phyloP scores from a whole-genome alignment of 1,284 basidiomycete species.

The Malassezia brasiliensis region DNA sequence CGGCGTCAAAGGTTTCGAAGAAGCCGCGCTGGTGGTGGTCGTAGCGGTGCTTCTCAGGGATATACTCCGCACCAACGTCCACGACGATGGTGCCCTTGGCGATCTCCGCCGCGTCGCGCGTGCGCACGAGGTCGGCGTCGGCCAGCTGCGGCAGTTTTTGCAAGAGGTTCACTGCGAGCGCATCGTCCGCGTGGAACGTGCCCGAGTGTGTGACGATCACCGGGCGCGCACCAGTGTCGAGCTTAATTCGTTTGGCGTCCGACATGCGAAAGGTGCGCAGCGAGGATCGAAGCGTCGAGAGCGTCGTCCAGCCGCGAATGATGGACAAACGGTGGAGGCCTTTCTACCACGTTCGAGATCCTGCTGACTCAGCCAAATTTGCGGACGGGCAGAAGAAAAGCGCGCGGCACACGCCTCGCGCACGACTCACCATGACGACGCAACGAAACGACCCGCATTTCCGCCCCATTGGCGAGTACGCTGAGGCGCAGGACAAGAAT shows the following conservation, averaged over 20 bases:
- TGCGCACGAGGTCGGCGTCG: conserved; percentile 51
- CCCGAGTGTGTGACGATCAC: conserved; percentile 68
- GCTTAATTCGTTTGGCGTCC: conserved; percentile 14
- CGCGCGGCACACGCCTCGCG: no score
- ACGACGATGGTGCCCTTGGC: conserved; percentile 88
- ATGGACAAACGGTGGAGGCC: neutral
- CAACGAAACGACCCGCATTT: conserved; percentile 11
- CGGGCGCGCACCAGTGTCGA: neutral
- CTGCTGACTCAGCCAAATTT: conserved; percentile 5
- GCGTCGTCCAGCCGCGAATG: neutral
- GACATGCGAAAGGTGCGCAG: neutral
- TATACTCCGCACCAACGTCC: conserved; percentile 90
- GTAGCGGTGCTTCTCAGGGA: conserved; percentile 66
- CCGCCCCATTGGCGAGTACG: conserved; percentile 12
- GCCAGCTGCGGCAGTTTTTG: conserved; percentile 67
- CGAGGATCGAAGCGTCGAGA: neutral
- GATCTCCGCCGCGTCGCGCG: conserved; percentile 68
- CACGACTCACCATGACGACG: neutral
- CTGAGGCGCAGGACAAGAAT: conserved; percentile 2
- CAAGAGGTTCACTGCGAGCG: conserved; percentile 81
- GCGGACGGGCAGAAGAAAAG: neutral
- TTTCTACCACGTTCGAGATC: conserved; percentile 10
- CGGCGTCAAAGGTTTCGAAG: conserved; percentile 74
- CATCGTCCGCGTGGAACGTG: conserved; percentile 94
- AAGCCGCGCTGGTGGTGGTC: conserved; percentile 97